phyloP scores from a whole-genome alignment of 1,284 basidiomycete genomes.

The Rhodotorula sp. region DNA sequence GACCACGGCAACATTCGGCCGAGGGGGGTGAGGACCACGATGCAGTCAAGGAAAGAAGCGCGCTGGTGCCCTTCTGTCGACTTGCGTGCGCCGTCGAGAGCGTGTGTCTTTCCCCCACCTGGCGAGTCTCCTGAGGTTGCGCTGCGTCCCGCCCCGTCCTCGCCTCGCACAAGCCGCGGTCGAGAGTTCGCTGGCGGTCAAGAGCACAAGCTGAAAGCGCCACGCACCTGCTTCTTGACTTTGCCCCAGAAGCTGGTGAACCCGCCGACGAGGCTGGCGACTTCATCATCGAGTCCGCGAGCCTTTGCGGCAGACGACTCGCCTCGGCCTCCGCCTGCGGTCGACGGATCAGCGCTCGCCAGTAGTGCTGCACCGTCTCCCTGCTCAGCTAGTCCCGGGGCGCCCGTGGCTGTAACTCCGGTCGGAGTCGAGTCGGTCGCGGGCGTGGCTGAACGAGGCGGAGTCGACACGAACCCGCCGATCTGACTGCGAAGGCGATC shows the following conservation, averaged over 20 bases:
- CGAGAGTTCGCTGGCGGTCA: no score
- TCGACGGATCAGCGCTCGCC: not conserved
- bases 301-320: not conserved
- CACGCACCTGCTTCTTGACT: conserved; percentile 42
- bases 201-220: not conserved
- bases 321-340: not conserved
- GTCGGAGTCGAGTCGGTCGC: no score
- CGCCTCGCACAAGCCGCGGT: not conserved
- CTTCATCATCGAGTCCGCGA: conserved; percentile 37
- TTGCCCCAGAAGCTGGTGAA: conserved; percentile 44
- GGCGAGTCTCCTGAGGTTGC: not conserved
- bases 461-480: conserved; percentile 6
- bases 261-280: conserved; percentile 37
- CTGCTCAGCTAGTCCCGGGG: not conserved
- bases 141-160: not conserved
- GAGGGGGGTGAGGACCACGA: no score
- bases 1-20: not conserved
- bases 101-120: not conserved
- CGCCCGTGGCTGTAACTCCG: not conserved
- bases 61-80: not conserved
- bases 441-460: not conserved
- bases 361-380: not conserved
- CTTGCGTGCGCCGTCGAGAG: not conserved
- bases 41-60: not conserved
- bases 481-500: not conserved